Conservation (phyloP, 192 early-diverging fungal species). For the Oehlia diaphana region DNA sequence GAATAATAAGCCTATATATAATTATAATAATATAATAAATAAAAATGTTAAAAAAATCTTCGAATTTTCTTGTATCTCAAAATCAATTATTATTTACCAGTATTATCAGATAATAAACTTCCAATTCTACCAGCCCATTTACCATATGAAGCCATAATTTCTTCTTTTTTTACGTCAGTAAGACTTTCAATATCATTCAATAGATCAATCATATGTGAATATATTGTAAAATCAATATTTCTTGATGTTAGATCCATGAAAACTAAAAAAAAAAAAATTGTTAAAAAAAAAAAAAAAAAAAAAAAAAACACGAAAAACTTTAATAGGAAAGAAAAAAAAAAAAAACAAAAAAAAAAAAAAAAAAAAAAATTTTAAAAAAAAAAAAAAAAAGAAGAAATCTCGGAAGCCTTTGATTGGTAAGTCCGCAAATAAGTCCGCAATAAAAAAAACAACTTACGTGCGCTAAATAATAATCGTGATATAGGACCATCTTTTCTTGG, state of each 20-base stretch:
- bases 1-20: not conserved
- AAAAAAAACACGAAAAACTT: too few relatives aligned
- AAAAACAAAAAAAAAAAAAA: not conserved
- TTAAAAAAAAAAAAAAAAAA: not conserved
- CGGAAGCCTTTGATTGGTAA: too few relatives aligned
- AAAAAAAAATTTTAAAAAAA: not conserved
- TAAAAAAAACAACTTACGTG: not conserved
- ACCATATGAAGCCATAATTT: not conserved
- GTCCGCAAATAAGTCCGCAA: too few relatives aligned
- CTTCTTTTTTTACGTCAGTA: not conserved
- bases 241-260: not conserved
- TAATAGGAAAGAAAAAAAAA: too few relatives aligned
- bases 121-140: constrained; percentile 18
- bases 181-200: not conserved
- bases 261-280: constrained; percentile 5
- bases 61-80: too few relatives aligned
- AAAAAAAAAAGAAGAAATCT: not conserved
- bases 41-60: too few relatives aligned
- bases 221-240: not conserved
- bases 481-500: constrained; percentile 18
- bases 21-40: not conserved
- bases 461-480: constrained; percentile 9
- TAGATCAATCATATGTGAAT: not conserved
- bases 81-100: not conserved
- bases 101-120: not conserved